Percentiles rank a stretch among this genome's conserved stretches.
Evolutionary conservation across 2,329 filamentous ascomycete genomes (phyloP).

Genomic region (Atkinsonella texensis): DNA sequence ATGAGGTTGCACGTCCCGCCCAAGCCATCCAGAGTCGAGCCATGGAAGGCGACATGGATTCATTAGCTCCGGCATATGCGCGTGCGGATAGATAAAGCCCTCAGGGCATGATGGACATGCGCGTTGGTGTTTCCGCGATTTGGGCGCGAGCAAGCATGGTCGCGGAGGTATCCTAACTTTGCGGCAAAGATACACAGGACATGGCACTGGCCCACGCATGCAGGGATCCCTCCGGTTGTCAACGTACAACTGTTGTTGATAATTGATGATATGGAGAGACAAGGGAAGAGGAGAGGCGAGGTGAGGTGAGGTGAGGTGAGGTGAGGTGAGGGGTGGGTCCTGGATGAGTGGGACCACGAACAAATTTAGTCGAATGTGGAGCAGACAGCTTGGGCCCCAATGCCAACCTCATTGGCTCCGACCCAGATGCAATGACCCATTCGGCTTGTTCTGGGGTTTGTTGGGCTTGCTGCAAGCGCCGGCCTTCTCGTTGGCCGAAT

Average conservation of each 20-base stretch:
- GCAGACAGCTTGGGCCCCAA: background rate
- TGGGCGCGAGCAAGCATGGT: background rate
- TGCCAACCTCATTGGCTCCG: background rate
- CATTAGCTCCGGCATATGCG: background rate
- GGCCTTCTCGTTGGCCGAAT: conserved; percentile 20
- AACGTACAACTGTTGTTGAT: background rate
- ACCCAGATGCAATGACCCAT: background rate
- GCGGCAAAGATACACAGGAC: background rate
- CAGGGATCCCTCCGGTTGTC: background rate
- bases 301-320: background rate
- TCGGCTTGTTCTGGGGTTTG: conserved; percentile 13
- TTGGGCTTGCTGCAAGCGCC: conserved; percentile 17
- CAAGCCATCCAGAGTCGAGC: background rate
- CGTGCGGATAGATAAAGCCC: background rate
- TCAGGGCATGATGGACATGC: background rate
- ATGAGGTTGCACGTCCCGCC: background rate
- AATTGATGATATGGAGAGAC: no score
- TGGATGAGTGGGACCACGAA: background rate
- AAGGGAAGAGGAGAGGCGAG: background rate
- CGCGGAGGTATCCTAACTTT: background rate
- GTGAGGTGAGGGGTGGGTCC: background rate
- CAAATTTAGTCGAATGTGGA: background rate
- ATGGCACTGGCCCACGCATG: background rate
- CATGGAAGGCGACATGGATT: conserved; percentile 1
- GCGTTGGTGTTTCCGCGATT: conserved; percentile 1